phyloP scores from a whole-genome alignment of 192 early-diverging fungal species.

The Podila epicladia region DNA sequence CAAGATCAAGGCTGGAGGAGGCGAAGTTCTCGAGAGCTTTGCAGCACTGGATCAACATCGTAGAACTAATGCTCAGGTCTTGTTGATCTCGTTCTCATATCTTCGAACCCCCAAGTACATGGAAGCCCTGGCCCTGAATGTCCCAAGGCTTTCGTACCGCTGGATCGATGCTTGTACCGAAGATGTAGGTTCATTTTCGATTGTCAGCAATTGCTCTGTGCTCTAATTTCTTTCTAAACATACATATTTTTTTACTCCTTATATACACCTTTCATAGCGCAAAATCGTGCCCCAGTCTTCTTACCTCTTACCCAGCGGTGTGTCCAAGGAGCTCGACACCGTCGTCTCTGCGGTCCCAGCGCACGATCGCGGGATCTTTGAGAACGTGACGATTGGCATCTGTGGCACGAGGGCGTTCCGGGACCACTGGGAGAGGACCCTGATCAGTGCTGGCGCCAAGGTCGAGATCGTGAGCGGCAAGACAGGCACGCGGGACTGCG shows the following conservation, averaged over 20 bases:
- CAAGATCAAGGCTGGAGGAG: constrained; percentile 16
- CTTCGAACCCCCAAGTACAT: constrained; percentile 27
- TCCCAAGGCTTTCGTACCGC: constrained; percentile 18
- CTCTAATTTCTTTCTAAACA: background rate
- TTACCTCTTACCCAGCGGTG: constrained; percentile 22
- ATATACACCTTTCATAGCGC: constrained; percentile 4
- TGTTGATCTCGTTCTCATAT: constrained; percentile 8
- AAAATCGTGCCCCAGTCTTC: constrained; percentile 6
- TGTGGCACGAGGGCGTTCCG: constrained; percentile 7
- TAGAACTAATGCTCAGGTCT: background rate
- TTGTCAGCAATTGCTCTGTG: background rate
- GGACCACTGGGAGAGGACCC: constrained; percentile 1
- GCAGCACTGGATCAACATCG: background rate
- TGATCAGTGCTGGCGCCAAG: constrained; percentile 26
- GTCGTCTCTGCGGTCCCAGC: constrained; percentile 14
- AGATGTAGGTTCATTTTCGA: constrained; percentile 11
- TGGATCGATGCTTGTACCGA: constrained; percentile 35
- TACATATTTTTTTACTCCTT: background rate
- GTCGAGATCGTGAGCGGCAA: constrained; percentile 10
- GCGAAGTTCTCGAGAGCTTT: constrained; percentile 13
- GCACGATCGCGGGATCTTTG: constrained; percentile 18
- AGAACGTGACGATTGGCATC: constrained; percentile 16
- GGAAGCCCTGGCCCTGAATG: constrained; percentile 20
- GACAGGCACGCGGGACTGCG: constrained; percentile 16
- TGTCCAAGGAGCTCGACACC: constrained; percentile 21